phyloP scores from a whole-genome alignment of 306 rosid species.

The Prunus armeniaca region DNA sequence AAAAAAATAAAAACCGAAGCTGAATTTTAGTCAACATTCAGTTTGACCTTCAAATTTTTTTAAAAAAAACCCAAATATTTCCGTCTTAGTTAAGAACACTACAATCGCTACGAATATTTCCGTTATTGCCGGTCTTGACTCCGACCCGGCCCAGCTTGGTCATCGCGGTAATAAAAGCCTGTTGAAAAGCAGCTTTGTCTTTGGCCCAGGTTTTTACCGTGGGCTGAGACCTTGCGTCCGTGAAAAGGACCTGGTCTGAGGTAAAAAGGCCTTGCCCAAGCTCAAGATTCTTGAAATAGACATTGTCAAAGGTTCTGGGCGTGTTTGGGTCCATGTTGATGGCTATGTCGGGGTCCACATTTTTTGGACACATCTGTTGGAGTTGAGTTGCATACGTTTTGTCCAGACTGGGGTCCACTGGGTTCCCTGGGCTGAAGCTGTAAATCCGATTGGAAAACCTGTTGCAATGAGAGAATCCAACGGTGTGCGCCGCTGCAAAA shows the following conservation, averaged over 20 bases:
- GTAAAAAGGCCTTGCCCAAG: conserved; percentile 58
- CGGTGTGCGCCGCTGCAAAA: conserved; percentile 64
- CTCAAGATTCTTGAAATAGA: conserved; percentile 61
- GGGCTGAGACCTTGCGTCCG: conserved; percentile 48
- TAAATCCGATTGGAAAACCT: conserved; percentile 46
- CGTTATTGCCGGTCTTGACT: conserved; percentile 48
- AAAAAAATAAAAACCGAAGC: background rate
- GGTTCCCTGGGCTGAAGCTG: conserved; percentile 32
- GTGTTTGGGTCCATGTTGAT: conserved; percentile 78
- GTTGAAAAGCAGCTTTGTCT: conserved; percentile 30
- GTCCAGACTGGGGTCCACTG: conserved; percentile 52
- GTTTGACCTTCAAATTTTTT: background rate
- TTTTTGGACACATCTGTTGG: conserved; percentile 49
- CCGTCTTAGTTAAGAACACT: conserved; percentile 29
- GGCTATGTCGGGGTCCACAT: conserved; percentile 64
- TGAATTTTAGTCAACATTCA: too few relatives aligned
- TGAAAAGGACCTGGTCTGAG: conserved; percentile 65
- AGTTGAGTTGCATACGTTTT: conserved; percentile 36
- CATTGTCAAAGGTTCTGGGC: conserved; percentile 55
- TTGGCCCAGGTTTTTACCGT: conserved; percentile 52
- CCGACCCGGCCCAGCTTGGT: conserved; percentile 81
- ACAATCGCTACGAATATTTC: conserved; percentile 67
- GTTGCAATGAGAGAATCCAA: conserved; percentile 78
- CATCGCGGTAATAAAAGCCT: conserved; percentile 55
- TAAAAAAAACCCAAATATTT: background rate